Percentiles rank a stretch among this genome's conserved stretches.
Conservation (phyloP, 371 early-diverging fungal species). For the Funneliformis caledonium region DNA sequence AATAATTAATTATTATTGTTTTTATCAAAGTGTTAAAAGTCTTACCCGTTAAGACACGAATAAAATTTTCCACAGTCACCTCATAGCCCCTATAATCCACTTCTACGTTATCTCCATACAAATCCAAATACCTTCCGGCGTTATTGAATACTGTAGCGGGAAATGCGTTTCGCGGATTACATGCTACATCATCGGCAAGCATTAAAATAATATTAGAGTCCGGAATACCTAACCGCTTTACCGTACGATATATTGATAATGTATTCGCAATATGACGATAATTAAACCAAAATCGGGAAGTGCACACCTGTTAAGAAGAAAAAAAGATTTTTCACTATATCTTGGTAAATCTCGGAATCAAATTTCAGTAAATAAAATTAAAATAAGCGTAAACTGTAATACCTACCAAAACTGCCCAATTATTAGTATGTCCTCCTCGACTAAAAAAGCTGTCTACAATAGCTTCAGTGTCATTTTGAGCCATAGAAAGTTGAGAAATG, state of each 20-base stretch:
- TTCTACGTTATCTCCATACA: slow-evolving; percentile 94
- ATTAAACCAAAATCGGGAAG: slow-evolving; percentile 98
- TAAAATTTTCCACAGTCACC: slow-evolving; percentile 97
- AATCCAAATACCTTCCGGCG: slow-evolving; percentile 76
- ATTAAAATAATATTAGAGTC: slow-evolving; percentile 97
- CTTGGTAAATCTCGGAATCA: not conserved
- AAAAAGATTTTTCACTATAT: not conserved
- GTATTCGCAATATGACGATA: slow-evolving; percentile 96
- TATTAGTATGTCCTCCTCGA: slow-evolving; percentile 83
- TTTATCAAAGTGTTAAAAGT: not conserved
- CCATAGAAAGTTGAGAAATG: not conserved
- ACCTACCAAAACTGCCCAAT: slow-evolving; percentile 93
- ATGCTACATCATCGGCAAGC: slow-evolving; percentile 97
- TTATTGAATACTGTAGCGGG: slow-evolving; percentile 95
- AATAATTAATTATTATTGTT: not conserved
- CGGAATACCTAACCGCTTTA: slow-evolving; percentile 97
- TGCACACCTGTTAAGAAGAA: slow-evolving; percentile 74
- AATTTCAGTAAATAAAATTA: not conserved
- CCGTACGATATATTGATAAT: slow-evolving; percentile 93
- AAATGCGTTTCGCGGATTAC: slow-evolving; percentile 91
- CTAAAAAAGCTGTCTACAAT: slow-evolving; percentile 61
- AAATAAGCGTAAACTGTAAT: slow-evolving; percentile 5
- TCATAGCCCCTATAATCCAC: slow-evolving; percentile 98
- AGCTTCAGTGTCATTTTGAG: not conserved
- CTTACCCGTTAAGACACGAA: slow-evolving; percentile 88